These are phyloP conservation scores for Pseudogymnoascus sp. DNA, from an alignment of 2,329 filamentous ascomycete genomes.

Conservation along the genomic window DNA sequence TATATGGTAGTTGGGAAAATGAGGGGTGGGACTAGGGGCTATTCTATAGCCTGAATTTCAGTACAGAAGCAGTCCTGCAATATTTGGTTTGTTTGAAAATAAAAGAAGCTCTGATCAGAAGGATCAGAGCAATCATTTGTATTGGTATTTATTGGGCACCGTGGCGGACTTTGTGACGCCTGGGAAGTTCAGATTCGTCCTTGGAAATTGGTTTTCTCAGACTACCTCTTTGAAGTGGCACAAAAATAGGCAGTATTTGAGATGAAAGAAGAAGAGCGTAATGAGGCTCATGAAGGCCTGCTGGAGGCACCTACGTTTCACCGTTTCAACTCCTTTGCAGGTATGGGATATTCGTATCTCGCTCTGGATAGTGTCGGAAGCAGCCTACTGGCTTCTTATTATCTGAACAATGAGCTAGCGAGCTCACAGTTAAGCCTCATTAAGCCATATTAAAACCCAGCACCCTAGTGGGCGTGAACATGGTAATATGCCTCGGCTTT, in stretches of 20 bases:
- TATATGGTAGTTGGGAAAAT: neutral
- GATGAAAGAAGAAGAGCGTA: neutral
- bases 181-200: no score
- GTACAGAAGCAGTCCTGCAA: neutral
- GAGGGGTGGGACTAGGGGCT: neutral
- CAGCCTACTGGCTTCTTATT: neutral
- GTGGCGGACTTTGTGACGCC: neutral
- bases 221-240: neutral
- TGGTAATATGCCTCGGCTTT: neutral
- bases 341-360: neutral
- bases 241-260: neutral
- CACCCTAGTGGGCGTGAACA: neutral
- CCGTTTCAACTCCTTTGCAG: neutral
- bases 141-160: neutral
- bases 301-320: neutral
- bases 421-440: neutral
- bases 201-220: neutral
- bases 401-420: neutral
- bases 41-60: neutral
- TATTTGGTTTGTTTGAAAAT: neutral
- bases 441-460: neutral
- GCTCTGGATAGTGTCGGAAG: neutral
- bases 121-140: neutral
- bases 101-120: neutral
- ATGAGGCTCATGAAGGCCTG: neutral